A percentile compares a stretch with the other conserved stretches of the same genome.
These are phyloP conservation scores for Alternaria consortialis DNA, from an alignment of 2,329 filamentous ascomycete species.

Conservation along the genomic window DNA sequence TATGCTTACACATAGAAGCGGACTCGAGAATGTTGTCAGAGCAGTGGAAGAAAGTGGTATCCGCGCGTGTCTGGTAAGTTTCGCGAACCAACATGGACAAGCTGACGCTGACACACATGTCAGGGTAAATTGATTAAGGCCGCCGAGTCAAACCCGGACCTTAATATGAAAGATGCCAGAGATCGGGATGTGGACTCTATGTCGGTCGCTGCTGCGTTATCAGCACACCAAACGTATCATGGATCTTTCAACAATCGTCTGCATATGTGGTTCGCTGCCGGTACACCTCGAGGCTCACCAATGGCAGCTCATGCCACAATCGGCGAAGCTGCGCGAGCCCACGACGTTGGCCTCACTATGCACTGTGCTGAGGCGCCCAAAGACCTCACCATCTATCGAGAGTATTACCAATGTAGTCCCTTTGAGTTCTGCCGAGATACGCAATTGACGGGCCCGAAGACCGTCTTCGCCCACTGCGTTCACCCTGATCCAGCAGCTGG, in stretches of 20 bases:
- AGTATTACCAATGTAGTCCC: conserved; percentile 54
- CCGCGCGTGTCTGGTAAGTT: conserved; percentile 36
- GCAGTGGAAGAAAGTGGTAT: conserved; percentile 48
- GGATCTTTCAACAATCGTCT: conserved; percentile 53
- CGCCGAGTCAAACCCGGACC: conserved; percentile 45
- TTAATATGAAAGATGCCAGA: conserved; percentile 48
- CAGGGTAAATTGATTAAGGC: conserved; percentile 52
- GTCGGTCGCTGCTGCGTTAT: conserved; percentile 46
- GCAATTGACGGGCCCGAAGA: conserved; percentile 50
- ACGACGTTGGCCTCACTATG: conserved; percentile 58
- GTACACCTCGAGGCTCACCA: conserved; percentile 58
- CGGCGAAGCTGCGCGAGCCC: conserved; percentile 51
- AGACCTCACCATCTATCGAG: conserved; percentile 51
- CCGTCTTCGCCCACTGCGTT: conserved; percentile 45
- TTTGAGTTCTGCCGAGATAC: conserved; percentile 38
- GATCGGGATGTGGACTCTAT: conserved; percentile 51
- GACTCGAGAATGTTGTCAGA: conserved; percentile 35
- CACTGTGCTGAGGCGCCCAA: conserved; percentile 57
- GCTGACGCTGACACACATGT: background rate
- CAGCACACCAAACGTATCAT: conserved; percentile 41
- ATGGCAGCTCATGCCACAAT: conserved; percentile 53
- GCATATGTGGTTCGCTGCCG: conserved; percentile 59
- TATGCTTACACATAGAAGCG: conserved; percentile 48
- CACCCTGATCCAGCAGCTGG: conserved; percentile 54
- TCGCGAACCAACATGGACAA: rapidly evolving